phyloP scores from a whole-genome alignment of 2,329 filamentous ascomycete genomes.

The Chrysoporthe deuterocubensis region DNA sequence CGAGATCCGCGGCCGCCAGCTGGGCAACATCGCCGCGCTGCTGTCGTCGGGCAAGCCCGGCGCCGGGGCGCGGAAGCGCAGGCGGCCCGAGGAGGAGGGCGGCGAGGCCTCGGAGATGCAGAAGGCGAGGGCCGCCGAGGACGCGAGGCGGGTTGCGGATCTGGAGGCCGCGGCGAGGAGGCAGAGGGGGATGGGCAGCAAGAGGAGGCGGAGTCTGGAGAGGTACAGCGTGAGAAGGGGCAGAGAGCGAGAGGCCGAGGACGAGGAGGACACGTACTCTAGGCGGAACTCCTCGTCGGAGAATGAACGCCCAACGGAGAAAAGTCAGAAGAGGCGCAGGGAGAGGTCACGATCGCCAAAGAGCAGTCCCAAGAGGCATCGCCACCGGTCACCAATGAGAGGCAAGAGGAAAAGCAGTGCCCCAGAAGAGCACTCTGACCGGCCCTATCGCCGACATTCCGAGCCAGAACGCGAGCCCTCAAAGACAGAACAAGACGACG shows the following conservation, averaged over 20 bases:
- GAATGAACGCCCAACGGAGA: conserved; percentile 30
- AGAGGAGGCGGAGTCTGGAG: conserved; percentile 25
- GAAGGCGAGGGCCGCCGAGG: conserved; percentile 23
- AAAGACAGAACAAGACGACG: conserved; percentile 27
- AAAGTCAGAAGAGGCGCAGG: conserved; percentile 15
- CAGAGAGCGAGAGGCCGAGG: background rate
- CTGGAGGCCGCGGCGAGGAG: conserved; percentile 23
- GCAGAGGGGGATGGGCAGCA: conserved; percentile 19
- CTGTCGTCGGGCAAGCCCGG: conserved; percentile 49
- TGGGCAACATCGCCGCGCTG: conserved; percentile 65
- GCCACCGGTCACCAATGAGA: conserved; percentile 23
- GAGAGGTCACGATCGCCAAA: conserved; percentile 26
- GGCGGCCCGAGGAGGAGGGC: conserved; percentile 28
- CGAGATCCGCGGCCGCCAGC: conserved; percentile 61
- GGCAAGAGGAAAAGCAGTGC: background rate
- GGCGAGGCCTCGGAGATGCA: conserved; percentile 23
- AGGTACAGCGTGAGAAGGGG: conserved; percentile 22
- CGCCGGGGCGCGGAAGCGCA: conserved; percentile 38
- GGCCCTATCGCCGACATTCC: background rate
- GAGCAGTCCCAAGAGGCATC: conserved; percentile 24
- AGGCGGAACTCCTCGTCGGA: conserved; percentile 35
- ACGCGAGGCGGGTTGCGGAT: conserved; percentile 22
- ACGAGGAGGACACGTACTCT: conserved; percentile 11
- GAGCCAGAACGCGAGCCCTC: conserved; percentile 15
- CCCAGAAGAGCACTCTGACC: conserved; percentile 16